A percentile compares a stretch with the other conserved stretches of the same genome.
Conservation (phyloP, 768 basidiomycete species). For the Gautieria morchelliformis region DNA sequence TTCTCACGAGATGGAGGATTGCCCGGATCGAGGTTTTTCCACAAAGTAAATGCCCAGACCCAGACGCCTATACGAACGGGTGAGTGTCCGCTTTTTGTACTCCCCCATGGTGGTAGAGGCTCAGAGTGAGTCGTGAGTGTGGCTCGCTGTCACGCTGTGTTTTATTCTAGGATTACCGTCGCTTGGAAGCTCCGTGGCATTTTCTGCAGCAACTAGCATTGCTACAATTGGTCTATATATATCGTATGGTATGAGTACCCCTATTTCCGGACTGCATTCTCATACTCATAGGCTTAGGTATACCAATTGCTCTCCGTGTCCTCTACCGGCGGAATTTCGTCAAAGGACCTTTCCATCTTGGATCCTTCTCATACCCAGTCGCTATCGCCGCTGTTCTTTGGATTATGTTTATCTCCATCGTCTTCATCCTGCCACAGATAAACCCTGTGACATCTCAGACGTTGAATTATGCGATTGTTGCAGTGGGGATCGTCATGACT, state of each 20-base stretch:
- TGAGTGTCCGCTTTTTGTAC: constrained; percentile 19
- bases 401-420: constrained; percentile 66
- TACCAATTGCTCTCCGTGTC: constrained; percentile 62
- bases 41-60: constrained; percentile 47
- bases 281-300: constrained; percentile 26
- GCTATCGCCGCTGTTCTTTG: constrained; percentile 47
- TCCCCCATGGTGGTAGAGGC: not conserved
- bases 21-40: constrained; percentile 58
- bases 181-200: constrained; percentile 64
- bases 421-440: constrained; percentile 61
- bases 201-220: constrained; percentile 46
- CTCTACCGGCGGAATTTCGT: constrained; percentile 49
- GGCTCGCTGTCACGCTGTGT: constrained; percentile 69
- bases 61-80: constrained; percentile 63
- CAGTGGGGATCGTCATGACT: constrained; percentile 59
- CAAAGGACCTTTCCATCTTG: constrained; percentile 66
- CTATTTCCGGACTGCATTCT: not conserved
- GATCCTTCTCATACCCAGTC: constrained; percentile 52
- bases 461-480: constrained; percentile 67
- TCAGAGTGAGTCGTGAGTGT: constrained; percentile 33
- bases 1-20: constrained; percentile 70
- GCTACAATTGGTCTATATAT: constrained; percentile 72
- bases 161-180: constrained; percentile 69
- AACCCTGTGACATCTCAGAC: constrained; percentile 66
- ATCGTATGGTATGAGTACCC: constrained; percentile 44